Conservation (phyloP, 768 basidiomycete genomes). For the Mrakia gelida region DNA sequence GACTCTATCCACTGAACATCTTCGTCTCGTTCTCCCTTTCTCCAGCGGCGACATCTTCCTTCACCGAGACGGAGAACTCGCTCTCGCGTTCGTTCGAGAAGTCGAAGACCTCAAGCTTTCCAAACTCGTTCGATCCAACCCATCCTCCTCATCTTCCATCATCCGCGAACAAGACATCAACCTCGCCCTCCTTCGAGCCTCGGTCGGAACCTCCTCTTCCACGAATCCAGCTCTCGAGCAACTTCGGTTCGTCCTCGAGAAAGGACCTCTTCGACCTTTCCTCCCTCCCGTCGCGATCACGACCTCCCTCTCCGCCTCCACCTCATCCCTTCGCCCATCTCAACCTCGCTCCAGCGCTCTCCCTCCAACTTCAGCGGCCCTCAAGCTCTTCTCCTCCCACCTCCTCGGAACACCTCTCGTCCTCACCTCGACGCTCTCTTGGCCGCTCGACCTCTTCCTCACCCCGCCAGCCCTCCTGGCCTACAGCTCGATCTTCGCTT, state of each 20-base stretch:
- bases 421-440: slow-evolving; percentile 66
- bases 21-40: slow-evolving; percentile 17
- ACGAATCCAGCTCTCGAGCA: slow-evolving; percentile 71
- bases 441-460: slow-evolving; percentile 88
- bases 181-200: slow-evolving; percentile 77
- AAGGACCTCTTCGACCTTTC: slow-evolving; percentile 74
- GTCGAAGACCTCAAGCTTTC: slow-evolving; percentile 77
- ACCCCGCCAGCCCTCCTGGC: slow-evolving; percentile 66
- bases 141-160: slow-evolving; percentile 60
- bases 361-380: slow-evolving; percentile 31
- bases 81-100: slow-evolving; percentile 75
- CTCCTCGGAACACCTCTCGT: slow-evolving; percentile 73
- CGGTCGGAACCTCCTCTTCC: slow-evolving; percentile 80
- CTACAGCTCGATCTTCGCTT: slow-evolving; percentile 74
- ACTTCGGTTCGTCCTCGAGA: slow-evolving; percentile 70
- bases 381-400: slow-evolving; percentile 52
- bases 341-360: neutral
- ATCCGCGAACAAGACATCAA: slow-evolving; percentile 89
- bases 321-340: neutral
- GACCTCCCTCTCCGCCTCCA: slow-evolving; percentile 48
- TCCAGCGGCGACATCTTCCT: slow-evolving; percentile 80
- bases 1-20: neutral
- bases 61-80: slow-evolving; percentile 80
- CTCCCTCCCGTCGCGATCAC: slow-evolving; percentile 50
- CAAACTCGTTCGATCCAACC: slow-evolving; percentile 62